Percentiles rank a stretch among this genome's conserved stretches.
Conservation (phyloP, 1,139 yeast genomes). For the Taiozyma sp. region DNA sequence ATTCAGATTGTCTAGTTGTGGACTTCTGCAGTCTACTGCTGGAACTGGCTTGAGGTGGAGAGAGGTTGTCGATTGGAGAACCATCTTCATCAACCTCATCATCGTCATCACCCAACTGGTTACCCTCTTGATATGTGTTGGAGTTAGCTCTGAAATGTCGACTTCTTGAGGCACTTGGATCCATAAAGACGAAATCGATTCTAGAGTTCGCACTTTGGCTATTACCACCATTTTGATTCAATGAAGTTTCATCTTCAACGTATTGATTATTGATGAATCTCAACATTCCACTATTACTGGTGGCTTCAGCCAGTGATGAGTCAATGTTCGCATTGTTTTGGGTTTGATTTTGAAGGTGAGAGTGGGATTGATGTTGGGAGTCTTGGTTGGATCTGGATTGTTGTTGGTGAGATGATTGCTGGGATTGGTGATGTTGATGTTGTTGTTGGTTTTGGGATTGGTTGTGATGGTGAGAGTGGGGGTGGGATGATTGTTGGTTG, state of each 20-base stretch:
- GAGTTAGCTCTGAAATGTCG: conserved; percentile 21
- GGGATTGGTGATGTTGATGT: conserved; percentile 4
- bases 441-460: conserved; percentile 6
- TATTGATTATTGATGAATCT: conserved; percentile 25
- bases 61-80: conserved; percentile 15
- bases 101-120: conserved; percentile 13
- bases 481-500: conserved; percentile 1
- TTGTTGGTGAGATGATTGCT: conserved; percentile 3
- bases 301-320: conserved; percentile 13
- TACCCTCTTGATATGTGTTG: conserved; percentile 11
- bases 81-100: conserved; percentile 10
- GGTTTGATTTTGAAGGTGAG: conserved; percentile 6
- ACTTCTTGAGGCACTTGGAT: conserved; percentile 20
- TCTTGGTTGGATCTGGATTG: conserved; percentile 5
- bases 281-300: conserved; percentile 19
- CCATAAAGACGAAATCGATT: conserved; percentile 25
- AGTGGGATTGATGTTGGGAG: conserved; percentile 2
- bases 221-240: conserved; percentile 10
- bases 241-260: conserved; percentile 22
- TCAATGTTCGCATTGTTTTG: conserved; percentile 14
- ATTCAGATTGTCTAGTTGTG: conserved; percentile 19
- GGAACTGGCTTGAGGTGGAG: conserved; percentile 11
- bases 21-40: conserved; percentile 19
- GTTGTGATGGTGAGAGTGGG: conserved; percentile 4
- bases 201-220: conserved; percentile 12